phyloP scores from a whole-genome alignment of 2,329 filamentous ascomycete genomes.

The Aureobasidium leucospermi region DNA sequence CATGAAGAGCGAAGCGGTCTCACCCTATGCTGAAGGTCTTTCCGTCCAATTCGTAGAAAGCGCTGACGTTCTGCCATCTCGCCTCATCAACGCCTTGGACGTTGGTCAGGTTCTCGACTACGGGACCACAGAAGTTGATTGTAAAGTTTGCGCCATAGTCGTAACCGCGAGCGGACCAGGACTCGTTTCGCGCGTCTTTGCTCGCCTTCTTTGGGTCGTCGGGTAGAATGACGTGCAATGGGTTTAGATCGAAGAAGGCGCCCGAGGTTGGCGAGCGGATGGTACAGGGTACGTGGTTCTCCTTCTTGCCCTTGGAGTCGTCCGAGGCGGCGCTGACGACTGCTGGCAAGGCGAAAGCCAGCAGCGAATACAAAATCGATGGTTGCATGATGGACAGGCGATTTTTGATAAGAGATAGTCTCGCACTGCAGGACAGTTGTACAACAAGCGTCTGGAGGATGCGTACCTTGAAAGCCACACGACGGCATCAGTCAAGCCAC shows the following conservation, averaged over 20 bases:
- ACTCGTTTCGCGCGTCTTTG: conserved; percentile 52
- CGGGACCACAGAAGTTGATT: conserved; percentile 70
- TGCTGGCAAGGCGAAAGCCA: conserved; percentile 29
- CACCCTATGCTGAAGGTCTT: conserved; percentile 70
- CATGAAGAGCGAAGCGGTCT: conserved; percentile 22
- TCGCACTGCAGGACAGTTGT: background rate
- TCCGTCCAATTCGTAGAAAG: conserved; percentile 61
- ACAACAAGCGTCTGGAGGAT: background rate
- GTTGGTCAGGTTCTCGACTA: conserved; percentile 51
- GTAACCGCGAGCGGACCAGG: conserved; percentile 60
- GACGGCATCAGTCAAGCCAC: background rate
- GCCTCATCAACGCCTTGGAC: conserved; percentile 53
- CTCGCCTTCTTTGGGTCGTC: conserved; percentile 30
- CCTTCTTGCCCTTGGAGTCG: conserved; percentile 26
- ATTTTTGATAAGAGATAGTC: background rate
- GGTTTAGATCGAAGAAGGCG: conserved; percentile 56
- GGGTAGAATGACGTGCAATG: conserved; percentile 47
- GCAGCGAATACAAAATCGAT: conserved; percentile 27
- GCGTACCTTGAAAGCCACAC: conserved; percentile 3
- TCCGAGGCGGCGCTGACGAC: conserved; percentile 31
- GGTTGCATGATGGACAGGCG: background rate
- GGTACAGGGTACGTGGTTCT: conserved; percentile 50
- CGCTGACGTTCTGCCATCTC: conserved; percentile 67
- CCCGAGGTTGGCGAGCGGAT: conserved; percentile 54
- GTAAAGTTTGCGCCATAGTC: conserved; percentile 79